Evolutionary conservation across 176 grass and related monocot genomes (phyloP).

Genomic region (Cenchrus fungigraminus): DNA sequence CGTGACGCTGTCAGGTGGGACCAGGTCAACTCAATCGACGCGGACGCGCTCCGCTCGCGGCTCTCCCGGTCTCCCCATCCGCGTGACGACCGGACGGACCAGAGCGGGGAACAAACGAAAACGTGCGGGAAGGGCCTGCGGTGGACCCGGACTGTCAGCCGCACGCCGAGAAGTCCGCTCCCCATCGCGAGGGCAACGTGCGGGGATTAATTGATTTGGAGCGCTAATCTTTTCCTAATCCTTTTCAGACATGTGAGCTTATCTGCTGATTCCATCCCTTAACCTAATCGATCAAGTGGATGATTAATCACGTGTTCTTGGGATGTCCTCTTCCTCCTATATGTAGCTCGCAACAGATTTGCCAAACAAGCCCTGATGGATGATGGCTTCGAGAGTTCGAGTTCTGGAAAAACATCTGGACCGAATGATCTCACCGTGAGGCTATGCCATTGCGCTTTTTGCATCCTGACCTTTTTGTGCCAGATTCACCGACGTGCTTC

Average conservation of each 20-base stretch:
- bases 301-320: not conserved
- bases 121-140: conserved; percentile 35
- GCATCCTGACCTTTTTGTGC: no score
- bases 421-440: no score
- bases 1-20: not conserved
- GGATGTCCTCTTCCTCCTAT: no score
- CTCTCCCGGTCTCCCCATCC: conserved; percentile 39
- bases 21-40: not conserved
- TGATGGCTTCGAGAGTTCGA: no score
- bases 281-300: not conserved
- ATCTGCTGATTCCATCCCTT: not conserved
- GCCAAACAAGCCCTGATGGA: no score
- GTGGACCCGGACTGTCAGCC: not conserved
- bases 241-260: not conserved
- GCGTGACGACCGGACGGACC: conserved; percentile 45
- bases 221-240: not conserved
- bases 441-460: no score
- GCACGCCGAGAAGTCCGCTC: not conserved
- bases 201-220: not conserved
- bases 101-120: not conserved
- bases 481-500: no score
- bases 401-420: no score
- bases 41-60: conserved; percentile 15
- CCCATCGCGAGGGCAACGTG: conserved; percentile 6
- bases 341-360: no score